Evolutionary conservation across 2,329 filamentous ascomycete genomes (phyloP).

Genomic region (Alternaria conjuncta): DNA sequence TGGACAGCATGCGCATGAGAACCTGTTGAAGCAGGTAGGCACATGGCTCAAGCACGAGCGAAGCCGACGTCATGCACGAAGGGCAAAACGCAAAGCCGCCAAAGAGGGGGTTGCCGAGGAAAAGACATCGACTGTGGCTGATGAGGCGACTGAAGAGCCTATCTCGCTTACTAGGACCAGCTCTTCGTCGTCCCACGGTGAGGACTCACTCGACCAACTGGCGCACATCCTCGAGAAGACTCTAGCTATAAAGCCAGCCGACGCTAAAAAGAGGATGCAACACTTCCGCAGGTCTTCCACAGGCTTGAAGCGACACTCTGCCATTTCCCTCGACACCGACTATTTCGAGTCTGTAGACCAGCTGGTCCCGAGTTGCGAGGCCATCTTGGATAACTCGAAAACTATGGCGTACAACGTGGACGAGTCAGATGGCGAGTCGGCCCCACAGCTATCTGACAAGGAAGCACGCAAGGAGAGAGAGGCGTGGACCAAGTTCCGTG

Average conservation of each 20-base stretch:
- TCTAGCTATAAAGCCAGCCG: conserved; percentile 53
- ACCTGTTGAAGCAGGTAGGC: conserved; percentile 73
- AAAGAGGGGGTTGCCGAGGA: conserved; percentile 46
- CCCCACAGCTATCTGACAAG: conserved; percentile 52
- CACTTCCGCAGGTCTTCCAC: conserved; percentile 39
- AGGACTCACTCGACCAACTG: conserved; percentile 77
- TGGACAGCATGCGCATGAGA: conserved; percentile 39
- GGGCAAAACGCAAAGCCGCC: conserved; percentile 57
- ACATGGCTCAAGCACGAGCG: conserved; percentile 87
- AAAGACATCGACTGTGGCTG: neutral
- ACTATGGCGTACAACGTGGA: conserved; percentile 78
- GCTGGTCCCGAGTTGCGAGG: conserved; percentile 85
- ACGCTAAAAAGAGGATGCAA: conserved; percentile 40
- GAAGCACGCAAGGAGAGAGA: conserved; percentile 70
- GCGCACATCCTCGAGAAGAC: conserved; percentile 79
- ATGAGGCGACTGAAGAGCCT: conserved; percentile 11
- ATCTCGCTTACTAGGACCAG: conserved; percentile 50
- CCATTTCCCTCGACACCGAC: conserved; percentile 82
- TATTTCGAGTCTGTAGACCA: conserved; percentile 77
- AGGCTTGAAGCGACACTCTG: conserved; percentile 52
- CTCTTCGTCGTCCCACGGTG: conserved; percentile 69
- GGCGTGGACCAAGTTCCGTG: conserved; percentile 87
- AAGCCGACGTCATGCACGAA: conserved; percentile 66
- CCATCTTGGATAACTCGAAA: conserved; percentile 85
- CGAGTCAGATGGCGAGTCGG: conserved; percentile 54